Evolutionary conservation across 2,329 filamentous ascomycete genomes (phyloP), one percentile per base, ranked within the genome.

Genomic region (Arthrocladium fulminans): DNA sequence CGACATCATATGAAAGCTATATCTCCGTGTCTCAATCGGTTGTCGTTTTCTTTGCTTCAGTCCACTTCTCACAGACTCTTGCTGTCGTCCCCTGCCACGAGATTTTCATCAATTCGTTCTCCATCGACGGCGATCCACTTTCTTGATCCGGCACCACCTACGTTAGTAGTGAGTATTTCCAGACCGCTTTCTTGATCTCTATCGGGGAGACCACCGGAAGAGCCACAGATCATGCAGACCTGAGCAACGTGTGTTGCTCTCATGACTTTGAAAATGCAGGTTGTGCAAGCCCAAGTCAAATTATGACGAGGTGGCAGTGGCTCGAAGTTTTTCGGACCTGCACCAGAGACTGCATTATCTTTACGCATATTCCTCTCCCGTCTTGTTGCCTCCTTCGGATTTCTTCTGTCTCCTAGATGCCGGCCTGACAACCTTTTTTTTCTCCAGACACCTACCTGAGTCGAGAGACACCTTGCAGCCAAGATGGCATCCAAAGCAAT

Each of bases 401-500:
- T 30, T 34, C 27, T n/a, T 5, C 25, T 15, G 6, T 25, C 15
- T 39, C 17, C 29, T 13, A 34, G 32, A 17, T 27, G 15, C 22
- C 22, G 20, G 13, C 23, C 22, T 37, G 32, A 38, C 34, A 47
- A n/a, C 22, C 22, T 38, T 23, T 39, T 27, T 12, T 12, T 22
- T 20, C 32, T 27, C 13, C 15, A 47, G 23, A 45, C 23, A 45
- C 27, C 7, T 34, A 7, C 20, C 19, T 32, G 24, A 45, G 27
- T 12, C 25, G 34, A 13, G 20, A 20, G 17, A 30, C 19, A 41
- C 29, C 40, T 20, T 35, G 23, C 34, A 45, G 38, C 46, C 59
- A 72, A 59, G 61, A 90, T 90, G 84, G 81, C 85, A 56, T 75
- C 79, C 63, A 88, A 79, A 70, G 85, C 86, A 56, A 73, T 96